phyloP scores from a whole-genome alignment of 2,329 filamentous ascomycete genomes.

The Harringtonia aguacate region DNA sequence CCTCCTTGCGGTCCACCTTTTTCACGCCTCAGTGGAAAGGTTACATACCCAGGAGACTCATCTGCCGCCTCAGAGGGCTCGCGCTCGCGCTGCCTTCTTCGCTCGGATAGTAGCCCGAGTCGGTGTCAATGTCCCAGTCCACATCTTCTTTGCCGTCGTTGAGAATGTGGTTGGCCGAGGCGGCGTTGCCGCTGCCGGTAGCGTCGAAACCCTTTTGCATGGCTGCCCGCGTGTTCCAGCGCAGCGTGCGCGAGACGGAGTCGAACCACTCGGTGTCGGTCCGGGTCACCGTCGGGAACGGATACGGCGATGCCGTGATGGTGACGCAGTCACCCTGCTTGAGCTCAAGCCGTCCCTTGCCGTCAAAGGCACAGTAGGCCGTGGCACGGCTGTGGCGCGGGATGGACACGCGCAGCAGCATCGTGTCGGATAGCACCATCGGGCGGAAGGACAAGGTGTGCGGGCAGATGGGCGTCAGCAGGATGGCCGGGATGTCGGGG shows the following conservation, averaged over 20 bases:
- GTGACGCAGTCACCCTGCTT: slow-evolving; percentile 92
- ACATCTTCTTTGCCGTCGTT: slow-evolving; percentile 41
- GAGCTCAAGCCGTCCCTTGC: slow-evolving; percentile 89
- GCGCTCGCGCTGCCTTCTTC: slow-evolving; percentile 60
- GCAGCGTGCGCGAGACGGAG: slow-evolving; percentile 79
- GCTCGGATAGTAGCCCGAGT: slow-evolving; percentile 59
- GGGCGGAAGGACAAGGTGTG: slow-evolving; percentile 95
- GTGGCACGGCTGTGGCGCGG: slow-evolving; percentile 79
- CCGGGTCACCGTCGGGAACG: slow-evolving; percentile 90
- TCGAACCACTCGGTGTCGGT: slow-evolving; percentile 93
- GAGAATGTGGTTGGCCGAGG: slow-evolving; percentile 27
- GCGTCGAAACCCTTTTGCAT: slow-evolving; percentile 81
- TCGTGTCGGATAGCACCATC: slow-evolving; percentile 93
- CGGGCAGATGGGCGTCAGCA: slow-evolving; percentile 93
- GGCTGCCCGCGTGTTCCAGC: slow-evolving; percentile 91
- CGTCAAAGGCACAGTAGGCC: slow-evolving; percentile 94
- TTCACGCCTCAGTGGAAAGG: too few relatives aligned
- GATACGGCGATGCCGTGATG: slow-evolving; percentile 90
- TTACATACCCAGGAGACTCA: slow-evolving; percentile 59
- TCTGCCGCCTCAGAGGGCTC: slow-evolving; percentile 60
- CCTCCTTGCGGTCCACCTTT: not conserved
- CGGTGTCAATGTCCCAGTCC: slow-evolving; percentile 93
- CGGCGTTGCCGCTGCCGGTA: slow-evolving; percentile 28
- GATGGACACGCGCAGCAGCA: slow-evolving; percentile 81
- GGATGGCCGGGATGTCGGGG: slow-evolving; percentile 91